Evolutionary conservation across 2,329 filamentous ascomycete species (phyloP), one percentile per base, ranked within the genome.

Genomic region (Epichloe gansuensis): DNA sequence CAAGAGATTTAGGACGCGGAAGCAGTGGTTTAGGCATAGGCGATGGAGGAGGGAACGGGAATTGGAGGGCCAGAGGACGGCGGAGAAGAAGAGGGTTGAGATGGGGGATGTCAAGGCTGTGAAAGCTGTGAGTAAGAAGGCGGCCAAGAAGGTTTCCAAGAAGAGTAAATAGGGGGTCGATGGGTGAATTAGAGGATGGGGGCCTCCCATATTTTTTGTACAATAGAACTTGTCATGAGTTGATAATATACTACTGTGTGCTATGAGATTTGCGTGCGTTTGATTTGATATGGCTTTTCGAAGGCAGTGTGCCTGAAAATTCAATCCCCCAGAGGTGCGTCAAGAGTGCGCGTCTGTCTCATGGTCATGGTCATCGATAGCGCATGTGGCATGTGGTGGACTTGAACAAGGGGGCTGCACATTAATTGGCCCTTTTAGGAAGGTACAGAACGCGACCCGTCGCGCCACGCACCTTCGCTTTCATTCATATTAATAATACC

Each of bases 1-100:
- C 25, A 75, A 72, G 56, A 70, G 74, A 51, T 74, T 75, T 61
- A 67, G 71, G 23, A 75, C 75, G 54, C 68, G 77, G 46, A 75
- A 74, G 63, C 69, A 73, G 57, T 71, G 67, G 60, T 69, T 77
- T 60, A 65, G 75, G 43, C 65, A 71, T 51, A 60, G 69, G 47
- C 59, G 71, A 50, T 73, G 69, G 68, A 68, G 67, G 51, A 60
- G 67, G 17, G 71, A 73, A 65, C 60, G 65, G 51, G 68, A 70
- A 58, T 58, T 70, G n/a, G 65, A 63, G 52, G 69, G 71, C 1
- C 67, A 71, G 64, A 64, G 64, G 57, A 67, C 66, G 64, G 67
- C 69, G 31, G 64, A 60, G 54, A 58, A 54, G 54, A 65, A 59
- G 60, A 63, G 66, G 52, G 61, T 59, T 8, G 65, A 65, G 57